Evolutionary conservation across 176 grass and related monocot genomes (phyloP).

Genomic region (Cenchrus purpureus): DNA sequence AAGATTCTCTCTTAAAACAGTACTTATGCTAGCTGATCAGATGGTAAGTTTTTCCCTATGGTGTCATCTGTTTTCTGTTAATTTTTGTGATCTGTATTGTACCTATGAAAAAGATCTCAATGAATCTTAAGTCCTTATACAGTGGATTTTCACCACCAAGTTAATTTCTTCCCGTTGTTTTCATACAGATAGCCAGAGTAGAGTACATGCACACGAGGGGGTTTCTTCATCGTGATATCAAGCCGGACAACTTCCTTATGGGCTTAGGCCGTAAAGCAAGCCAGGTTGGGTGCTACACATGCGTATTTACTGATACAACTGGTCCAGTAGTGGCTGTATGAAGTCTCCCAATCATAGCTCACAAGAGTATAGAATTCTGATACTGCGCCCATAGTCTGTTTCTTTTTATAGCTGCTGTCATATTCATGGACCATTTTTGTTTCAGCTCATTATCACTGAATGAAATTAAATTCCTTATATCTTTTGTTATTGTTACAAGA

Average conservation of each 20-base stretch:
- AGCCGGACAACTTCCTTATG: conserved; percentile 92
- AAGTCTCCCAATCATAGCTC: conserved; percentile 19
- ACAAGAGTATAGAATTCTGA: conserved; percentile 17
- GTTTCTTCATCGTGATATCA: conserved; percentile 97
- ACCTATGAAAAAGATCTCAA: conserved; percentile 16
- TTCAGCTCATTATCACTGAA: conserved; percentile 1
- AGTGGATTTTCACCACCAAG: background rate
- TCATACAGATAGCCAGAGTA: conserved; percentile 74
- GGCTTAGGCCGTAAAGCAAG: conserved; percentile 83
- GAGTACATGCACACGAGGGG: conserved; percentile 94
- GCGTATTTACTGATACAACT: conserved; percentile 17
- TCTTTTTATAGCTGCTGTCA: conserved; percentile 13
- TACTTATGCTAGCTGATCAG: conserved; percentile 88
- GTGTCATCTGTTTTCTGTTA: conserved; percentile 15
- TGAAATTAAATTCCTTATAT: background rate
- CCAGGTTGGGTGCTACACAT: conserved; percentile 61
- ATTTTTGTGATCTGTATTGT: conserved; percentile 27
- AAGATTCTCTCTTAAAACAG: conserved; percentile 90
- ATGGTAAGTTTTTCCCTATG: conserved; percentile 49
- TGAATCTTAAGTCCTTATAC: background rate
- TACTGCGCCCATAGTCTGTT: conserved; percentile 1
- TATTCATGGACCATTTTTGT: background rate
- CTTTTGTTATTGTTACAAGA: conserved; percentile 5
- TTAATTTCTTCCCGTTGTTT: conserved; percentile 28
- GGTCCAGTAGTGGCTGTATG: conserved; percentile 27